Evolutionary conservation across 805 yeast species (phyloP).

Genomic region (Schwanniomyces polymorphus): DNA sequence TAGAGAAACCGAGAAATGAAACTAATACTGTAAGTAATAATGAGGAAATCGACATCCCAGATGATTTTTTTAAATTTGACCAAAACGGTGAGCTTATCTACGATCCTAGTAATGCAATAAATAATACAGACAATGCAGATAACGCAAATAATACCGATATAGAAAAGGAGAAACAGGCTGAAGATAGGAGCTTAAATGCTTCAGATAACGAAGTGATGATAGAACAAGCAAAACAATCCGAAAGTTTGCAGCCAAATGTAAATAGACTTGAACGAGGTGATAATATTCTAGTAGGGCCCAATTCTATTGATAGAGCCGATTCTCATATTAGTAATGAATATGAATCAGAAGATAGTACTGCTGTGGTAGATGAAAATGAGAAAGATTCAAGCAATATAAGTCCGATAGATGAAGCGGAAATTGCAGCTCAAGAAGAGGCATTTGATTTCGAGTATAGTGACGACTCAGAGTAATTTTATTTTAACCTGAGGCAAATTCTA

Average conservation of each 20-base stretch:
- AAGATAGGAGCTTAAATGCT: not conserved
- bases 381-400: not conserved
- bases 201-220: too few species aligned
- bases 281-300: not conserved
- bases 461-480: constrained; percentile 14
- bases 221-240: too few species aligned
- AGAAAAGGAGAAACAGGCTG: not conserved
- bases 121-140: not conserved
- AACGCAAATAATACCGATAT: not conserved
- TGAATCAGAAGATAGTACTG: too few species aligned
- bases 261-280: too few species aligned
- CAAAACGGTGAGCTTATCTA: constrained; percentile 21
- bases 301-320: not conserved
- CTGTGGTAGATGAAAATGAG: not conserved
- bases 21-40: not conserved
- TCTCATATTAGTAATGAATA: too few species aligned
- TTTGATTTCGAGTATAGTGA: constrained; percentile 48
- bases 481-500: not conserved
- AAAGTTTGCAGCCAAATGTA: too few species aligned
- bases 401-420: not conserved
- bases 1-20: not conserved
- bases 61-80: constrained; percentile 13
- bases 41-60: constrained; percentile 15
- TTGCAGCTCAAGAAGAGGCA: constrained; percentile 23
- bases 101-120: constrained; percentile 9